Evolutionary conservation across 1,284 basidiomycete genomes (phyloP).

Genomic region (Irpex lacteus): DNA sequence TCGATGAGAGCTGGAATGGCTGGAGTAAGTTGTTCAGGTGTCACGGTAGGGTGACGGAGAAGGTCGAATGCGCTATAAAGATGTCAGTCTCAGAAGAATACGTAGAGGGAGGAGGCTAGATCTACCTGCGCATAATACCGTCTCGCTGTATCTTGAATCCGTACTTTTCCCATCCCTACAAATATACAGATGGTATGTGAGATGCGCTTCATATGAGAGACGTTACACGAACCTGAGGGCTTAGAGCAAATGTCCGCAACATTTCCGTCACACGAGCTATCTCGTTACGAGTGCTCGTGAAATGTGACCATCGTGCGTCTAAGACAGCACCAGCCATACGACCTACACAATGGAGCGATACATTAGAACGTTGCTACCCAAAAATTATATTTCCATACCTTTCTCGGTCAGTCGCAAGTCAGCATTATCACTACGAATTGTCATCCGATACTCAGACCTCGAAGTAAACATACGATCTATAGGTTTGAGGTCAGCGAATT

Average conservation of each 20-base stretch:
- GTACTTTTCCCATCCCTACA: slow-evolving; percentile 54
- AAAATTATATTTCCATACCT: slow-evolving; percentile 37
- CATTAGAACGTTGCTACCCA: neutral
- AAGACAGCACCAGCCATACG: slow-evolving; percentile 60
- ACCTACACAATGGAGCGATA: slow-evolving; percentile 31
- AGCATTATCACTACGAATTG: slow-evolving; percentile 85
- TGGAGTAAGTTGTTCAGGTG: slow-evolving; percentile 40
- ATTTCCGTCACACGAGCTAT: slow-evolving; percentile 50
- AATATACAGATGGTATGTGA: neutral
- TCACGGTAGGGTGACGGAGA: slow-evolving; percentile 63
- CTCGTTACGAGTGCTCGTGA: slow-evolving; percentile 44
- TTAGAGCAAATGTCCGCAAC: slow-evolving; percentile 47
- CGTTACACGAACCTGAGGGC: slow-evolving; percentile 50
- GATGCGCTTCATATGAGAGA: neutral
- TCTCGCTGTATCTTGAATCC: slow-evolving; percentile 59
- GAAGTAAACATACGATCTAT: slow-evolving; percentile 92
- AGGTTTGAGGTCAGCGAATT: neutral
- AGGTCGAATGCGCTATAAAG: slow-evolving; percentile 72
- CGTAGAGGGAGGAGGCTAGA: neutral
- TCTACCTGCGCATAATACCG: slow-evolving; percentile 58
- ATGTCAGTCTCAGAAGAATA: neutral
- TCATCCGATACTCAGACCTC: slow-evolving; percentile 86
- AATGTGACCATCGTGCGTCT: slow-evolving; percentile 58
- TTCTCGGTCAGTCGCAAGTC: slow-evolving; percentile 78
- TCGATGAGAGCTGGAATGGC: slow-evolving; percentile 55